Evolutionary conservation across 257 asterid genomes (phyloP), one percentile per base, ranked within the genome.

Genomic region (Anisodus acutangulus): DNA sequence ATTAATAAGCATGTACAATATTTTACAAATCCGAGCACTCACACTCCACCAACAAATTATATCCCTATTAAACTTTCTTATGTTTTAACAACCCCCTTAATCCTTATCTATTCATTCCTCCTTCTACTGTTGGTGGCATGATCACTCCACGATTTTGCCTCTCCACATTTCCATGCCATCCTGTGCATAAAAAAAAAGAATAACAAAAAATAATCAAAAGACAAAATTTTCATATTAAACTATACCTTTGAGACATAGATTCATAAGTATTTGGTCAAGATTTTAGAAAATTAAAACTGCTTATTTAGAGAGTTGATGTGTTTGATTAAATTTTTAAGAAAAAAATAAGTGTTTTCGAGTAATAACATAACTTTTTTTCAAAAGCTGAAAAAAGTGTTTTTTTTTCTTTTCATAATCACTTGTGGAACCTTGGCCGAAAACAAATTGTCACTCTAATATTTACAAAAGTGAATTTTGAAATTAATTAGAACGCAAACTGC

Each of bases 101-200:
- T 26, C 47, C 13, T 82, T 86, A 91, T 90, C 94, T 88, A 80
- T 49, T 86, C 98, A 94, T 92, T 82, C 93, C 97, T 54, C 87
- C 91, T 87, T 90, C 89, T 64, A 84, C 82, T 16, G 55, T 31
- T 0, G 98, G 98, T 19, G 95, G 88, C 89, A 86, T 84, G 45
- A 82, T 84, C 62, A 91, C 81, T 58, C 92, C 96, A 43, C 87
- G 90, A 76, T 90, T 88, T 83, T 92, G 92, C 41, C 84, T 90
- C 91, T 93, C 97, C 89, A 92, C 91, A 86, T 93, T 94, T 82
- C 97, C 97, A 80, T 92, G 91, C 98, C 97, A 93, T 80, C 98
- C 98, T 93, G 76, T 45, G 79, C 72, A 59, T 22, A 16, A 59
- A 11, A 31, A 22, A 22, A 13, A 2, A 47, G 3, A 37, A 31